phyloP scores from a whole-genome alignment of 768 basidiomycete genomes.

The Russula sp. region DNA sequence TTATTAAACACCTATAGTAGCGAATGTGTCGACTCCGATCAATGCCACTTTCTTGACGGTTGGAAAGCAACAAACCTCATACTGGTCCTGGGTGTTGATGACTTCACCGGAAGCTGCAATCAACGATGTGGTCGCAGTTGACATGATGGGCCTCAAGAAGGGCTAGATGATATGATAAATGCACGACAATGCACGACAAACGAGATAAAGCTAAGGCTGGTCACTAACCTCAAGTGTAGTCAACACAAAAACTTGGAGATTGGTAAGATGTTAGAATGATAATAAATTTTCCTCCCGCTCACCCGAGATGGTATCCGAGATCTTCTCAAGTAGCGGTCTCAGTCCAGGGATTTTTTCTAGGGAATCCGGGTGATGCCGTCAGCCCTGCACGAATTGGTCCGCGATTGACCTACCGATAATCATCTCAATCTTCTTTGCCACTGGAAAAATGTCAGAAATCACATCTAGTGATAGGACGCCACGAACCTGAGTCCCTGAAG shows the following conservation, averaged over 20 bases:
- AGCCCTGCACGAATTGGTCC: neutral
- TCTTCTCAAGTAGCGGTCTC: slow-evolving; percentile 67
- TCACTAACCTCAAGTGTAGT: slow-evolving; percentile 71
- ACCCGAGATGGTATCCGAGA: slow-evolving; percentile 71
- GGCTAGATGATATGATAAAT: slow-evolving; percentile 45
- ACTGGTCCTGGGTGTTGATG: slow-evolving; percentile 77
- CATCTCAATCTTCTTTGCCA: slow-evolving; percentile 74
- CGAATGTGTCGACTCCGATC: neutral
- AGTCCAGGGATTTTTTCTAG: slow-evolving; percentile 84
- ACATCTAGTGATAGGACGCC: slow-evolving; percentile 8
- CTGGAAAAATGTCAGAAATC: slow-evolving; percentile 33
- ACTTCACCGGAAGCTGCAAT: slow-evolving; percentile 68
- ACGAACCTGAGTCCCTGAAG: slow-evolving; percentile 72
- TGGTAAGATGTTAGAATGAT: neutral
- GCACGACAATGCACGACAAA: neutral
- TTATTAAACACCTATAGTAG: slow-evolving; percentile 65
- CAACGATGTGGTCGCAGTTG: slow-evolving; percentile 63
- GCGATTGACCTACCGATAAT: slow-evolving; percentile 55
- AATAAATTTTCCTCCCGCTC: neutral
- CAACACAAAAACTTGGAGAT: slow-evolving; percentile 64
- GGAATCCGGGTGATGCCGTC: neutral
- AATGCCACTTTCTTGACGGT: neutral
- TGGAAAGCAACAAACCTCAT: slow-evolving; percentile 49
- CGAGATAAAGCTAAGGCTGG: neutral
- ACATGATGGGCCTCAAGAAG: slow-evolving; percentile 74